Conservation (phyloP, 2,329 filamentous ascomycete genomes). For the Malbranchea zuffiana region DNA sequence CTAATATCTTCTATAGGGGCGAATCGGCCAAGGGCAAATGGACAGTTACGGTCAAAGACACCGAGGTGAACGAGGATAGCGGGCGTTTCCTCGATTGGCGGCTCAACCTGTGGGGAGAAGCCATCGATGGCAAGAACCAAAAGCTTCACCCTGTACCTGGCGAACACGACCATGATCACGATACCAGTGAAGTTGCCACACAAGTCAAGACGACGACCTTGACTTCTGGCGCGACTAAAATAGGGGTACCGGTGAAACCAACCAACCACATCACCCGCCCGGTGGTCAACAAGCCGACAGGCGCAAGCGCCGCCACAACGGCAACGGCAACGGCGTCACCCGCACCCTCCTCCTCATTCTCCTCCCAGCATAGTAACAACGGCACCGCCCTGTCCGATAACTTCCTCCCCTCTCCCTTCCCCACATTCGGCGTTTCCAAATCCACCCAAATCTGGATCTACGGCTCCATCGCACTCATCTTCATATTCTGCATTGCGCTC, state of each 20-base stretch:
- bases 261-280: constrained; percentile 57
- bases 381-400: constrained; percentile 24
- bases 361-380: constrained; percentile 23
- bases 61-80: constrained; percentile 59
- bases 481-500: constrained; percentile 69
- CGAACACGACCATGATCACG: constrained; percentile 72
- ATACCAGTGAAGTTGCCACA: constrained; percentile 51
- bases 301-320: constrained; percentile 17
- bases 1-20: constrained; percentile 50
- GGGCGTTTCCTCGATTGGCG: constrained; percentile 86
- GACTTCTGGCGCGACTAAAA: constrained; percentile 36
- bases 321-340: constrained; percentile 19
- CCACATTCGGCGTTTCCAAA: constrained; percentile 79
- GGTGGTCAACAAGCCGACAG: constrained; percentile 47
- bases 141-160: constrained; percentile 68
- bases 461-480: constrained; percentile 71
- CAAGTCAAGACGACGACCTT: constrained; percentile 55
- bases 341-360: constrained; percentile 18
- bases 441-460: constrained; percentile 90
- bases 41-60: constrained; percentile 84
- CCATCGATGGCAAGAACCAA: constrained; percentile 63
- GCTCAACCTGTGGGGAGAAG: constrained; percentile 86
- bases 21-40: constrained; percentile 79
- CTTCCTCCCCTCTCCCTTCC: constrained; percentile 74
- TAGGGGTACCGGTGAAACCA: constrained; percentile 38